Conservation (phyloP, 768 basidiomycete genomes). For the Suillus americanus region DNA sequence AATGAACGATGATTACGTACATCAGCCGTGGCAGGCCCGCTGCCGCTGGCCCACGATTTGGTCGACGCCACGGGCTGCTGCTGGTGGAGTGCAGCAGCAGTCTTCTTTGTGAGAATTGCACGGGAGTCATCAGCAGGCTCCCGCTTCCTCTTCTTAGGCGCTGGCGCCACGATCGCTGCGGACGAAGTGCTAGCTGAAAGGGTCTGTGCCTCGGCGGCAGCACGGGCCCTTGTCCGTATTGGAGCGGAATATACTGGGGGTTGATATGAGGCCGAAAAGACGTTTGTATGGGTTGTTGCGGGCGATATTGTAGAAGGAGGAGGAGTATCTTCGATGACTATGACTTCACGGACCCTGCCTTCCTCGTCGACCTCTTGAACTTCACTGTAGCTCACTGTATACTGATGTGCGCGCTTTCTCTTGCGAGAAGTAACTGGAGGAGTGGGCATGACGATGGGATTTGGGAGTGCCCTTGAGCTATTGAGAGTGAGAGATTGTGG, state of each 20-base stretch:
- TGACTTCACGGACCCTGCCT: slow-evolving; percentile 79
- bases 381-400: slow-evolving; percentile 83
- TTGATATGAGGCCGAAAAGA: slow-evolving; percentile 78
- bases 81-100: slow-evolving; percentile 48
- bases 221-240: slow-evolving; percentile 81
- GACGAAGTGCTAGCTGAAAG: slow-evolving; percentile 66
- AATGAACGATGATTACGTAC: slow-evolving; percentile 43
- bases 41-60: slow-evolving; percentile 69
- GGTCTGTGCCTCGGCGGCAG: slow-evolving; percentile 83
- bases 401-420: slow-evolving; percentile 80
- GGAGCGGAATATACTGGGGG: slow-evolving; percentile 74
- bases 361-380: slow-evolving; percentile 83
- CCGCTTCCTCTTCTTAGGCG: slow-evolving; percentile 82
- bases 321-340: slow-evolving; percentile 91
- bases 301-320: slow-evolving; percentile 76
- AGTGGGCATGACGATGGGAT: slow-evolving; percentile 68
- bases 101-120: slow-evolving; percentile 66
- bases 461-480: slow-evolving; percentile 30
- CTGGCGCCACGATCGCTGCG: slow-evolving; percentile 63
- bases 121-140: slow-evolving; percentile 73
- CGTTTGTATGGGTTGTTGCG: slow-evolving; percentile 65
- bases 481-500: slow-evolving; percentile 54
- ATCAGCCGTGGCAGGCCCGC: slow-evolving; percentile 64
- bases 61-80: slow-evolving; percentile 48
- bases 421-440: slow-evolving; percentile 75